Evolutionary conservation across 257 asterid genomes (phyloP).

Genomic region (Solanum habrochaites): DNA sequence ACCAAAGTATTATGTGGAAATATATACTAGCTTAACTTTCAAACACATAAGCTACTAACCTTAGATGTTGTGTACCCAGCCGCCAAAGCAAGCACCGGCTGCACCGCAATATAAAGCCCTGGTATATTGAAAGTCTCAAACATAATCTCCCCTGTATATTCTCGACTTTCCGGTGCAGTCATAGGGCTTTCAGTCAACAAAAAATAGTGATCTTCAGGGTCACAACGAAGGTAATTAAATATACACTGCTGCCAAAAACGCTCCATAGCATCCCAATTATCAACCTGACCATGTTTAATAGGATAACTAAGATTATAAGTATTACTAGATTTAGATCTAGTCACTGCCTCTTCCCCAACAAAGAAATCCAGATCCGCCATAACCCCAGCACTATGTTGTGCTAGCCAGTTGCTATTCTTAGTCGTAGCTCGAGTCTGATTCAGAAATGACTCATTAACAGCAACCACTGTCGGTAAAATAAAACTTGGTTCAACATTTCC

Average conservation of each 20-base stretch:
- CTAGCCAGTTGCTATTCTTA: conserved; percentile 64
- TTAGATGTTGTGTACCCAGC: conserved; percentile 94
- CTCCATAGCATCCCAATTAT: conserved; percentile 95
- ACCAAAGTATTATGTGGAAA: neutral
- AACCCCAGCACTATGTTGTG: conserved; percentile 88
- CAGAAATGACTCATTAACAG: conserved; percentile 69
- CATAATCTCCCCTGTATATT: conserved; percentile 93
- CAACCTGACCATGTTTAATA: conserved; percentile 81
- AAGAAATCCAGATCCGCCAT: conserved; percentile 93
- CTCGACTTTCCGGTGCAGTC: conserved; percentile 92
- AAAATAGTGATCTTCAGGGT: conserved; percentile 97
- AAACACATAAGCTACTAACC: conserved; percentile 31
- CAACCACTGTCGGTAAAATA: conserved; percentile 70
- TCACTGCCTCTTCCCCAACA: conserved; percentile 76
- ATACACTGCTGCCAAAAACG: conserved; percentile 96
- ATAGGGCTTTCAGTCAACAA: conserved; percentile 87
- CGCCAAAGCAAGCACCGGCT: conserved; percentile 97
- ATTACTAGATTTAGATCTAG: conserved; percentile 65
- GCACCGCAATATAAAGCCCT: conserved; percentile 88
- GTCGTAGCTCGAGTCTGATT: conserved; percentile 54
- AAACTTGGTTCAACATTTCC: conserved; percentile 97
- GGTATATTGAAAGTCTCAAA: conserved; percentile 94
- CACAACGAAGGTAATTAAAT: conserved; percentile 77
- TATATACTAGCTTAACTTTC: neutral
- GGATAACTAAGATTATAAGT: conserved; percentile 65